Base-by-base conservation (phyloP, 2,329 filamentous ascomycete genomes). In the Ascochyta rabiei region DNA sequence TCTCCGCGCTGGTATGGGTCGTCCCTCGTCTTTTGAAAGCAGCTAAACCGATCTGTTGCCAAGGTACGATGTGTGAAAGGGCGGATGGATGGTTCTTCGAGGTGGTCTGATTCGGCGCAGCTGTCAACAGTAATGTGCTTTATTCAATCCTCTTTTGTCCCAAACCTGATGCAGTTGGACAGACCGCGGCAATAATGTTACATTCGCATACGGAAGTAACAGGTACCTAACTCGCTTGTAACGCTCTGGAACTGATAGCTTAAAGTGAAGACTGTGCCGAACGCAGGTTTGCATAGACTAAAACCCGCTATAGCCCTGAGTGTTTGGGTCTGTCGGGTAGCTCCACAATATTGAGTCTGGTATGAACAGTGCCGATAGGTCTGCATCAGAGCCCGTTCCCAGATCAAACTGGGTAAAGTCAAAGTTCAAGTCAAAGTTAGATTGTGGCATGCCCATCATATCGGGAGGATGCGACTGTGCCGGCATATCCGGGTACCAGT, bases 331-430 rank as follows among this genome's bases (percentile, higher is more conserved):
- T 7, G 47, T 12, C 24, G 60, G 51, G 43, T 66, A 67, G 18
- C 60, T 61, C 72, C 72, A 75, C 40, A 74, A 51, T 61, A 71
- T 67, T 7, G 67, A 68, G 48, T 75, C 72, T 13, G 72, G 72
- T 31, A 75, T 72, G 45, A 75, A 75, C 8, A 74, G 53, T 1
- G 72, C 72, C 8, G 68, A 70, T 15, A 75, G 48, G 48, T 75
- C 72, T 4, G 70, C 71, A 55, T 75, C 72, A 15, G 70, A 72
- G 8, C 72, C 70, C 6, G 68, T 72, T 13, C 70, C 68, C 15
- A 75, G 54, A 51, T 75, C 72, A 15, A 75, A 75, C 16, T 71
- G 69, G 3, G 70, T 72, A 41, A 74, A 73, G 38, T 75, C 72
- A 26, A 75, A 74, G 46, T 70, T 73, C 6, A 69, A 59, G 43